Evolutionary conservation across 495 filamentous ascomycete species (phyloP), one percentile per base, ranked within the genome.

Genomic region (Choiromyces venosus): DNA sequence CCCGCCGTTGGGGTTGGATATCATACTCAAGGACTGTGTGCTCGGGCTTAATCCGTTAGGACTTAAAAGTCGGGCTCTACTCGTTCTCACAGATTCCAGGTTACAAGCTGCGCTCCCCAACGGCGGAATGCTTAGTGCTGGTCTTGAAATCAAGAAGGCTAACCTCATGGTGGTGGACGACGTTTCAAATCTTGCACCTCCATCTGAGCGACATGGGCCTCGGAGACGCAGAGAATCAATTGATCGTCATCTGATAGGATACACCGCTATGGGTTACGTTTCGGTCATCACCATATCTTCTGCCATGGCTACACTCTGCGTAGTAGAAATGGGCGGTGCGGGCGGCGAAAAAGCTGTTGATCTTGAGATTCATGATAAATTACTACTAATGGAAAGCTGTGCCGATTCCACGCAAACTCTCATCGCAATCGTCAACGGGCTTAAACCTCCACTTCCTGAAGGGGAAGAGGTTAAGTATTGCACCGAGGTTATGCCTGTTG

Each of bases 321-420:
- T 91, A 19, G 82, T 86, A 14, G 86, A 85, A 16, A 61, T 61
- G 52, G 77, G 82, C 35, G 83, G 83, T 56, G 84, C 85, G 0
- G 85, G 88, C 38, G 88, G 85, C 0, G 84, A 87, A 16, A 89
- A 89, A 71, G 88, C 88, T 44, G 81, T 96, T 14, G 92, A 95
- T 77, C 86, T 97, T 4, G 92, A 97, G 73, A 76, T 97, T 12
- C 87, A 87, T 61, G 92, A 96, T 80, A 91, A 95, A 79, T 85
- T 99, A 2, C 85, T 98, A 37, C 89, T 99, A 35, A 85, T 99
- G 21, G 96, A 99, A 81, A 92, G 93, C 5, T 98, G 96, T 80
- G 95, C 96, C 21, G 96, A 99, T 82, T 98, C 96, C 14, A 98
- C 95, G 0, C 93, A 97, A 78, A 98, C 96, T 0, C 87, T 99